Base-by-base conservation (phyloP, 2,329 filamentous ascomycete genomes). In the Sporothrix sp. region DNA sequence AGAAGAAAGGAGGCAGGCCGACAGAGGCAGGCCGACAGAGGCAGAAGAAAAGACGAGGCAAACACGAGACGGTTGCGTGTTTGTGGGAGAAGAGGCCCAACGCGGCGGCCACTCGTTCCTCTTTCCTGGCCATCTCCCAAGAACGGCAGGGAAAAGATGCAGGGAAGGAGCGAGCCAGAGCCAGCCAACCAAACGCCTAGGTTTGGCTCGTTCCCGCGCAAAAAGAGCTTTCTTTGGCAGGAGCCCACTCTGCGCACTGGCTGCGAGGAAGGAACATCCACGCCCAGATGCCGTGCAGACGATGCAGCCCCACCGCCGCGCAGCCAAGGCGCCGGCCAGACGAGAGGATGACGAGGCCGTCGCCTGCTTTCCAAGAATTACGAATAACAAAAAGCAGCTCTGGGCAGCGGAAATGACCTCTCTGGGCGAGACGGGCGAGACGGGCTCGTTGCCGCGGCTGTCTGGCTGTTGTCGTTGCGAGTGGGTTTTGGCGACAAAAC, bases 11-110 rank as follows among this genome's bases (percentile, higher is more conserved):
- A 52, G 44, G 35, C 23, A 27, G 25, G 30, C 30, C 9, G 27
- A 27, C 9, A 27, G 18, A 39, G 1, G 28, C 30, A 21, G n/a
- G 5, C 3, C 9, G 21, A 6, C 20, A 28, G 16, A 20, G 16
- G 21, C 20, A 33, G 33, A 44, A 20, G 23, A 35, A 42, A 20
- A 53, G 49, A 49, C 21, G 37, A 48, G 47, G 48, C 50, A 57
- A 39, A 45, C 30, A 42, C 21, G 35, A 42, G 23, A 42, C 39
- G 39, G 23, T 43, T 43, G 39, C 18, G 25, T 43, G 39, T 47
- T 23, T 25, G 16, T n/a, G 35, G 37, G n/a, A 51, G 45, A 47
- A 38, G 42, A 43, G 43, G 45, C 50, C 44, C 43, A 36, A 14
- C 20, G 20, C 20, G 30, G 43, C 43, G 43, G 43, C 43, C 43